phyloP scores from a whole-genome alignment of 2,329 filamentous ascomycete species.

The Ampelomyces quisqualis region DNA sequence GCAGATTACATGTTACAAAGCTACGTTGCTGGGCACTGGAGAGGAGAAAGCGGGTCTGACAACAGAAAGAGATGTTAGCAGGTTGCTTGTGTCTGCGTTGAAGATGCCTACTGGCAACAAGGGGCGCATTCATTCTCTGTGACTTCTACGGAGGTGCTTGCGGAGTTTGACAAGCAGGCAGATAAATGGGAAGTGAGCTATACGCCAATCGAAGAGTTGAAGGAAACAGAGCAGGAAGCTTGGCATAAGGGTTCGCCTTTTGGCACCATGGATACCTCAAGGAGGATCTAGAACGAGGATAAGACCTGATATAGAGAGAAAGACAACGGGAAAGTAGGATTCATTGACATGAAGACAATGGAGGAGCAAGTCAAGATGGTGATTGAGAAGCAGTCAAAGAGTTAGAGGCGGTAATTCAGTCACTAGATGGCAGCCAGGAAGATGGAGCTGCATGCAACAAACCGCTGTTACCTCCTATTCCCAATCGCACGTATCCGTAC shows the following conservation, averaged over 20 bases:
- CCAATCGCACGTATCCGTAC: no score
- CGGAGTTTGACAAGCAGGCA: conserved; percentile 69
- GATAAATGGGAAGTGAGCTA: conserved; percentile 59
- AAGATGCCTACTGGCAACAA: conserved; percentile 51
- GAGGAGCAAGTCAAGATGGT: conserved; percentile 47
- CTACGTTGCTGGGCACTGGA: conserved; percentile 63
- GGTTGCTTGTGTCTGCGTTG: conserved; percentile 63
- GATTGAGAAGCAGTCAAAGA: conserved; percentile 9
- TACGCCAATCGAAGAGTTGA: conserved; percentile 57
- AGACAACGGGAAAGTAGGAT: conserved; percentile 61
- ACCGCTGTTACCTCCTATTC: background rate
- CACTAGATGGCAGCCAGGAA: no score
- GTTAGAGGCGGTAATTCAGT: background rate
- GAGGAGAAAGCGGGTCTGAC: conserved; percentile 65
- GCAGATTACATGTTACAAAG: no score
- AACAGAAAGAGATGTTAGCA: conserved; percentile 70
- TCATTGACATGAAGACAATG: conserved; percentile 54
- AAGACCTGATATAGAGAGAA: conserved; percentile 69
- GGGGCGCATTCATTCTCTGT: conserved; percentile 66
- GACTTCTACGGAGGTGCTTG: conserved; percentile 62
- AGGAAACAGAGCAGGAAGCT: conserved; percentile 58
- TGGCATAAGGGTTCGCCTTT: conserved; percentile 56
- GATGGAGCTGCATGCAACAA: no score
- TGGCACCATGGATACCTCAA: conserved; percentile 61
- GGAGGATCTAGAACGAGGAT: conserved; percentile 71